Evolutionary conservation across 2,329 filamentous ascomycete genomes (phyloP).

Genomic region (Monilinia laxa): DNA sequence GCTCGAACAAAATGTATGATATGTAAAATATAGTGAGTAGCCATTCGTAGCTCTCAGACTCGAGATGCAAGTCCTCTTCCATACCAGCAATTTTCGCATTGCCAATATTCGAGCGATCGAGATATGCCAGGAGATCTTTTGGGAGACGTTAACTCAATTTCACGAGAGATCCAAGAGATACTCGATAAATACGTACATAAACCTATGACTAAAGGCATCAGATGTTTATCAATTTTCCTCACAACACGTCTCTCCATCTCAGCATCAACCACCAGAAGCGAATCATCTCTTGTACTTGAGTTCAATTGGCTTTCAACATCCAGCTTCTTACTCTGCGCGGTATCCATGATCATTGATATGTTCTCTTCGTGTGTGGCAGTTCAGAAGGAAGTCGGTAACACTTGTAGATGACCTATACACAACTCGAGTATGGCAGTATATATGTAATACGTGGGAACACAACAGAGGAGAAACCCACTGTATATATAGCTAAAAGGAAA

Average conservation of each 20-base stretch:
- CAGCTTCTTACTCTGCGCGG: background rate
- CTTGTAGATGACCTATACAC: background rate
- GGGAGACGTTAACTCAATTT: background rate
- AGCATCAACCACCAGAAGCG: slow-evolving; percentile 12
- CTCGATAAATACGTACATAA: slow-evolving; percentile 24
- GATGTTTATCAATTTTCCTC: slow-evolving; percentile 56
- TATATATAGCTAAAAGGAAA: background rate
- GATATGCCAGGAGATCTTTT: slow-evolving; percentile 47
- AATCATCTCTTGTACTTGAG: background rate
- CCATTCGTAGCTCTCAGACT: slow-evolving; percentile 45
- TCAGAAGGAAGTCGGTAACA: background rate
- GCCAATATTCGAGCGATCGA: slow-evolving; percentile 53
- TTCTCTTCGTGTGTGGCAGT: background rate
- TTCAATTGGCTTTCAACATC: slow-evolving; percentile 7
- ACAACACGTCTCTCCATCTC: slow-evolving; percentile 51
- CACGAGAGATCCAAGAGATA: background rate
- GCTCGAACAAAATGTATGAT: slow-evolving; percentile 45
- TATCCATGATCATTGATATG: background rate
- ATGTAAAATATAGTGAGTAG: slow-evolving; percentile 45
- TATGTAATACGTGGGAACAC: slow-evolving; percentile 7
- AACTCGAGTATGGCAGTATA: background rate
- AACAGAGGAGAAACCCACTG: background rate
- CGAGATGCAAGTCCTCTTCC: slow-evolving; percentile 49
- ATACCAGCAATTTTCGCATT: slow-evolving; percentile 57
- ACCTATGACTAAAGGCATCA: slow-evolving; percentile 46